A percentile compares a stretch with the other conserved stretches of the same genome.
These are phyloP conservation scores for Tilletia indica DNA, from an alignment of 1,284 basidiomycete species.

Conservation along the genomic window DNA sequence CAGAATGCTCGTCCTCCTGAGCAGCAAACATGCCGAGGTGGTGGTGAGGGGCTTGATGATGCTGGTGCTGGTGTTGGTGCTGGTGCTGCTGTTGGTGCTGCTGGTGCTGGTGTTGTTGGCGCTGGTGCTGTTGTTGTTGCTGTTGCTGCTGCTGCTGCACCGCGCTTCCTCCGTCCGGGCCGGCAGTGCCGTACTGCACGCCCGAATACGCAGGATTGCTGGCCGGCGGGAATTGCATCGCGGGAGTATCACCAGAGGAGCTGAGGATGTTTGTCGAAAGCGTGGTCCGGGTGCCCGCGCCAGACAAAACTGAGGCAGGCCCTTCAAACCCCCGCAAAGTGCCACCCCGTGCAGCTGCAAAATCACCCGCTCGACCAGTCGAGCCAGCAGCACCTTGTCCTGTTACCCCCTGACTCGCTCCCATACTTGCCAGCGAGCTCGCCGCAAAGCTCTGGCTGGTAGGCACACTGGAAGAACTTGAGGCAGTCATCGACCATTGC, in stretches of 20 bases:
- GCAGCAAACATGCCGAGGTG: no score
- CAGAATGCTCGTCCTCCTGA: no score
- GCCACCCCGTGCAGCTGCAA: neutral
- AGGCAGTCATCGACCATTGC: neutral
- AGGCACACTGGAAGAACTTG: neutral
- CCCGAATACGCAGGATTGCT: neutral
- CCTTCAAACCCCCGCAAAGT: neutral
- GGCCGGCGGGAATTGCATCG: conserved; percentile 1
- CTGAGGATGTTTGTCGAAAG: neutral
- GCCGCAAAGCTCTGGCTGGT: neutral
- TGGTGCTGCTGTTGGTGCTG: no score
- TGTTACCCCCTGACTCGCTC: no score
- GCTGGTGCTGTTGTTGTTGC: no score
- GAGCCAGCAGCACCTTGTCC: neutral
- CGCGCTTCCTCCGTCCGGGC: no score
- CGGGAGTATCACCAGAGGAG: neutral
- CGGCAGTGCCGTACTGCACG: neutral
- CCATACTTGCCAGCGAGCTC: no score
- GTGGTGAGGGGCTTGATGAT: no score
- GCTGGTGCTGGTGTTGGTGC: no score
- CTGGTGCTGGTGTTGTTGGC: no score
- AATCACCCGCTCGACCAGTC: neutral
- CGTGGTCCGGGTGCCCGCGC: neutral
- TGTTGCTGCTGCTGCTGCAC: no score
- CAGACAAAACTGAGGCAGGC: neutral